Evolutionary conservation across 768 basidiomycete species (phyloP).

Genomic region (Chalciporus piperatus): DNA sequence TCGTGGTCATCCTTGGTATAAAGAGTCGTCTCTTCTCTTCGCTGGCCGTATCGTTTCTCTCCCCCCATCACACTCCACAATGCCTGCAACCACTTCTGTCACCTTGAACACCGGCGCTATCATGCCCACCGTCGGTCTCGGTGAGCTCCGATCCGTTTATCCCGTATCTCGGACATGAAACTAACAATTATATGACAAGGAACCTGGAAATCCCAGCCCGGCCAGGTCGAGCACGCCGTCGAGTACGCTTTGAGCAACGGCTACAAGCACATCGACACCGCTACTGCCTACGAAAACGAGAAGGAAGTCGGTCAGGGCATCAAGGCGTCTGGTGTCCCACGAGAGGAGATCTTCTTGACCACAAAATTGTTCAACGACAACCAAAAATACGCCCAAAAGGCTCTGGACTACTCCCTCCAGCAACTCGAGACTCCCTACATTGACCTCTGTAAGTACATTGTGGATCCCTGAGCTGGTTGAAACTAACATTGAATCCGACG

Average conservation of each 20-base stretch:
- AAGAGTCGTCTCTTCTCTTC: not conserved
- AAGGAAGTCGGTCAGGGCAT: constrained; percentile 77
- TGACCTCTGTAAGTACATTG: constrained; percentile 60
- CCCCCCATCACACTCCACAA: constrained; percentile 15
- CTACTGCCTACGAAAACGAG: constrained; percentile 68
- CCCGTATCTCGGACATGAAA: not conserved
- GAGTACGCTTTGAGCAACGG: constrained; percentile 66
- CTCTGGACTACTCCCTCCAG: constrained; percentile 62
- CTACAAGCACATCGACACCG: constrained; percentile 71
- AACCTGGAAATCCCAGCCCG: constrained; percentile 74
- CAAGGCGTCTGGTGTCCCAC: constrained; percentile 65
- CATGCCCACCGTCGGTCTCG: constrained; percentile 74
- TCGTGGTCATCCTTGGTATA: not conserved
- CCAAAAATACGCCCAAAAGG: constrained; percentile 54
- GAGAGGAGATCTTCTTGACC: constrained; percentile 74
- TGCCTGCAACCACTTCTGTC: constrained; percentile 48
- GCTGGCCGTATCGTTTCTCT: not conserved
- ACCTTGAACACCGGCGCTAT: constrained; percentile 73
- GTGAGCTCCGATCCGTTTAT: constrained; percentile 23
- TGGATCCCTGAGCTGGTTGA: not conserved
- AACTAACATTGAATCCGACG: constrained; percentile 65
- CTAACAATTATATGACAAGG: constrained; percentile 29
- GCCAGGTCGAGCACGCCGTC: constrained; percentile 68
- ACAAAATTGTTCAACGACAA: constrained; percentile 63
- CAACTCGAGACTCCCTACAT: constrained; percentile 70